phyloP scores from a whole-genome alignment of 1,139 yeast species.

The Kodamaea plutei region DNA sequence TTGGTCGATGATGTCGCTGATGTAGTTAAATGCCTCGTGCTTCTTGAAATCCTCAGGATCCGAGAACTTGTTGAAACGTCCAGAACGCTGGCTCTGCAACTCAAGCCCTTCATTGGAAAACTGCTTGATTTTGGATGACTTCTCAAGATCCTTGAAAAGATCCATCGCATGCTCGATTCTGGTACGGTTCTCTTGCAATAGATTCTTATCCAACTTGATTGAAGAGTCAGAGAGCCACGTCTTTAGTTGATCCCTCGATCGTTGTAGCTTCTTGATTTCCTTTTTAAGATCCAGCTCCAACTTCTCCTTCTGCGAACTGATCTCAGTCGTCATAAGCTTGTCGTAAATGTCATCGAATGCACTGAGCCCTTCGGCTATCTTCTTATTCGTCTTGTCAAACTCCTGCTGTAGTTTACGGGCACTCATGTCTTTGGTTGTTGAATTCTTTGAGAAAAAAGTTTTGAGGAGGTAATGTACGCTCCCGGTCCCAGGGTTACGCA shows the following conservation, averaged over 20 bases:
- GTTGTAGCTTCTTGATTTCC: slow-evolving; percentile 91
- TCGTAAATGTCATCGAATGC: slow-evolving; percentile 86
- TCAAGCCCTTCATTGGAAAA: slow-evolving; percentile 92
- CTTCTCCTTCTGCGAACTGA: slow-evolving; percentile 89
- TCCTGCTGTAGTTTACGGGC: slow-evolving; percentile 58
- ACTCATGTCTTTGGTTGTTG: slow-evolving; percentile 37
- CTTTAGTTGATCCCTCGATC: slow-evolving; percentile 92
- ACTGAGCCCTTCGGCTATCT: slow-evolving; percentile 88
- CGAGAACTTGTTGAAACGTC: slow-evolving; percentile 25
- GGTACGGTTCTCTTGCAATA: slow-evolving; percentile 73
- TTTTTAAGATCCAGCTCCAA: slow-evolving; percentile 90
- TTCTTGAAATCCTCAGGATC: slow-evolving; percentile 76
- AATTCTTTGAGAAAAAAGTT: slow-evolving; percentile 1
- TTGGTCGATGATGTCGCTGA: slow-evolving; percentile 75
- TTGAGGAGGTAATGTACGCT: slow-evolving; percentile 1
- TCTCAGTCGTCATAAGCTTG: slow-evolving; percentile 76
- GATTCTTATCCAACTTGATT: slow-evolving; percentile 79
- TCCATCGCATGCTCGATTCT: slow-evolving; percentile 94
- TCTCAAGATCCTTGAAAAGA: slow-evolving; percentile 90
- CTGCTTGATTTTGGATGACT: slow-evolving; percentile 92
- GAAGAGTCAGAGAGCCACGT: slow-evolving; percentile 93
- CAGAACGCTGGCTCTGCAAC: slow-evolving; percentile 43
- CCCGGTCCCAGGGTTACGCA: too few species aligned
- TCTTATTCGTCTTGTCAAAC: slow-evolving; percentile 92
- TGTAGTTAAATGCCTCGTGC: slow-evolving; percentile 67